Evolutionary conservation across 306 rosid genomes (phyloP).

Genomic region (Vigna nakashimae): DNA sequence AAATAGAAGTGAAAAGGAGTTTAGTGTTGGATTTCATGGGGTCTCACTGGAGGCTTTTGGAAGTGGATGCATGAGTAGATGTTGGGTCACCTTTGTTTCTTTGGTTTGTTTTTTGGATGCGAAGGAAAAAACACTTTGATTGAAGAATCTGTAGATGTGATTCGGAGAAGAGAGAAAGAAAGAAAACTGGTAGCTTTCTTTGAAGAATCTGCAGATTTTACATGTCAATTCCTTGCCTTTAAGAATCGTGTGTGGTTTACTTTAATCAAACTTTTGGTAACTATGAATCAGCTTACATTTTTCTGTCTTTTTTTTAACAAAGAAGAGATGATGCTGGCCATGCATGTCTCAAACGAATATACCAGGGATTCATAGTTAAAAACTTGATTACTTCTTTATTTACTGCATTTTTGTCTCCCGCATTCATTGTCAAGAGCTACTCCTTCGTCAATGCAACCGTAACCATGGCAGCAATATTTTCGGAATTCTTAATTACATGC

Average conservation of each 20-base stretch:
- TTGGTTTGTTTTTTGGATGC: constrained; percentile 34
- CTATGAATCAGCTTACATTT: constrained; percentile 43
- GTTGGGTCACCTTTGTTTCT: constrained; percentile 50
- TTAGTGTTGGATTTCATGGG: constrained; percentile 34
- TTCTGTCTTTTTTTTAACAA: constrained; percentile 35
- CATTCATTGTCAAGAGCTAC: constrained; percentile 20
- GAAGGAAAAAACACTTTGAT: constrained; percentile 16
- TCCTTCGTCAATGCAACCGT: background rate
- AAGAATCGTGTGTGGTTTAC: constrained; percentile 39
- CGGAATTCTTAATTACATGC: background rate
- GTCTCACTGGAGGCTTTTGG: constrained; percentile 49
- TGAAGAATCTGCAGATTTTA: constrained; percentile 53
- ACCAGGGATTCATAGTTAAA: background rate
- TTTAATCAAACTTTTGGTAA: constrained; percentile 40
- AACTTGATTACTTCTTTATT: background rate
- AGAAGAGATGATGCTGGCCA: constrained; percentile 38
- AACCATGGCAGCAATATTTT: constrained; percentile 15
- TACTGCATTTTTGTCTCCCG: constrained; percentile 21
- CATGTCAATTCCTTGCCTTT: constrained; percentile 49
- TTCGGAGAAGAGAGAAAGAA: constrained; percentile 46
- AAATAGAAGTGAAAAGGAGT: constrained; percentile 20
- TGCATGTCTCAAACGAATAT: constrained; percentile 41
- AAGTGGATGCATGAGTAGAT: constrained; percentile 57
- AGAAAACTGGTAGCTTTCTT: constrained; percentile 37
- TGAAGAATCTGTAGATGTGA: constrained; percentile 45